Base-by-base conservation (phyloP, 2,329 filamentous ascomycete genomes). In the Keithomyces neogunnii region DNA sequence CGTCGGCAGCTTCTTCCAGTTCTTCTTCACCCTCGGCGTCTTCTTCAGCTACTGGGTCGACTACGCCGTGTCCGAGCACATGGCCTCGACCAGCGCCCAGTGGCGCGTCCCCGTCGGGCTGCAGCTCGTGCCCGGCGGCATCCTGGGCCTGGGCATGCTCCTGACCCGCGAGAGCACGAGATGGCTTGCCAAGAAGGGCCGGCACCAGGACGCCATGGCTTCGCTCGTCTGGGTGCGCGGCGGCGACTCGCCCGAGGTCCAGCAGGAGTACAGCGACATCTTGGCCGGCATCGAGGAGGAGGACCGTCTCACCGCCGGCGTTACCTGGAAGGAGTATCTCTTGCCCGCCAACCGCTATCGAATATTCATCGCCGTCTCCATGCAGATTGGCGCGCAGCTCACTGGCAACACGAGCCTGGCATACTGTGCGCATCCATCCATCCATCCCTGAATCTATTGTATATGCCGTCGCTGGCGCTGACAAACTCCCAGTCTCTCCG, bases 211-310 rank as follows among this genome's bases (percentile, higher is more conserved):
- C 55, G 75, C 74, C 2, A 62, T 72, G 51, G 62, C 72, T 49
- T 73, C 70, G 3, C 60, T 79, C n/a, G 66, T 71, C 26, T 78
- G 75, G 75, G 70, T 79, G 10, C 71, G 76, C 3, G 75, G 74
- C 3, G 75, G 72, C n/a, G 66, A 70, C 45, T 43, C 57, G 10
- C 60, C 59, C 2, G 10, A 45, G 32, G 50, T 57, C 33, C 50
- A 48, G 39, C 48, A 35, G 40, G 44, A 51, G 53, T 70, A 70
- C 56, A 60, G 63, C 3, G 69, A 73, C 55, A 73, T 73, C 35
- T 50, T 76, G 3, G 64, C 67, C 1, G 72, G 72, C 11, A 70
- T 79, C 47, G 67, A 72, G 40, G 70, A 77, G 48, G 76, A 79
- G 51, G 62, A 70, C 4, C 33, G 33, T 4, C 50, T 69, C 13